A percentile compares a stretch with the other conserved stretches of the same genome.
Evolutionary conservation across 345 rosid genomes (phyloP).

Genomic region (Eucalyptus pauciflora): DNA sequence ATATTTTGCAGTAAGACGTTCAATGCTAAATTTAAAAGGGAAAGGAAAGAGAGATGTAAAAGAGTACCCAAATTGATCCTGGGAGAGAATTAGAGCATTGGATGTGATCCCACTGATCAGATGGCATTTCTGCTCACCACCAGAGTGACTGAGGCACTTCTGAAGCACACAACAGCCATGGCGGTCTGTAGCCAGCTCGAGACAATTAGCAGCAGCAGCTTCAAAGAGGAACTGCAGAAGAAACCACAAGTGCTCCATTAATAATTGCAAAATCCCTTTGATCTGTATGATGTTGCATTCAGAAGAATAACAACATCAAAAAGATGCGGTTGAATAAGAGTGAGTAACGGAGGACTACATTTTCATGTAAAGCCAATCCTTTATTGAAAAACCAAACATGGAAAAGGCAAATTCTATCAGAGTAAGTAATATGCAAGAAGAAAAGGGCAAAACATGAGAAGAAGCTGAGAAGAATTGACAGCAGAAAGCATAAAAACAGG

Average conservation of each 20-base stretch:
- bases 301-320: background rate
- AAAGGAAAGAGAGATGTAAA: background rate
- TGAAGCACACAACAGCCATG: conserved; percentile 85
- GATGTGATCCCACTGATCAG: conserved; percentile 42
- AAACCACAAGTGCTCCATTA: background rate
- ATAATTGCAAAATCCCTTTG: background rate
- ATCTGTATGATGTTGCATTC: background rate
- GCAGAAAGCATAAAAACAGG: background rate
- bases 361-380: background rate
- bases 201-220: conserved; percentile 51
- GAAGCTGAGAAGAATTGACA: background rate
- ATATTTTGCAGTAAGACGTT: background rate
- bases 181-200: conserved; percentile 65
- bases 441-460: background rate
- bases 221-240: conserved; percentile 54
- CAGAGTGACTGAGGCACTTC: conserved; percentile 47
- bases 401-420: background rate
- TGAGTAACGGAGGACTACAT: background rate
- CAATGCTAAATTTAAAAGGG: background rate
- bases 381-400: background rate
- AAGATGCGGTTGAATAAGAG: background rate
- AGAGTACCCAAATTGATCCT: conserved; percentile 68
- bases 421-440: background rate
- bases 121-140: conserved; percentile 31
- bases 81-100: conserved; percentile 64